Evolutionary conservation across 192 early-diverging fungal genomes (phyloP), one percentile per base, ranked within the genome.

Genomic region (Mortierella antarctica): DNA sequence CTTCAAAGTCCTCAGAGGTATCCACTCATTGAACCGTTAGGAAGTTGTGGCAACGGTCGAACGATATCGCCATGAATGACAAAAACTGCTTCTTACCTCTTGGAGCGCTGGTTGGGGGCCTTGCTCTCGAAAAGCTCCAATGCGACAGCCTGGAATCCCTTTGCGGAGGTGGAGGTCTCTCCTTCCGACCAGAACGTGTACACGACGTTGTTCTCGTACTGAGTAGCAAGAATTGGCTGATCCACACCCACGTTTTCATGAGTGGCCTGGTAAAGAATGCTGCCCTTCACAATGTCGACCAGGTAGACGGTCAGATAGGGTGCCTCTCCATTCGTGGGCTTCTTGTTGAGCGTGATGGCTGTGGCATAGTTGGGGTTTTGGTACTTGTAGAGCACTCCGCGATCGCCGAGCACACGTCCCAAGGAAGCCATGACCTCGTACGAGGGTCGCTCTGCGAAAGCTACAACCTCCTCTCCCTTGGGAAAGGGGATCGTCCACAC

Each of bases 311-410:
- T 89, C 18, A 97, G 54, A 8, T 82, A 83, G 17, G 84, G 71
- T 3, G 74, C 70, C 9, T 52, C 40, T 6, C 66, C 67, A 7
- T 65, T 55, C 8, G 56, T 57, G 0, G 68, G 64, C 10, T 57
- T 67, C 60, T 51, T 59, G 67, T 66, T 86, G 40, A 86, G 66
- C 7, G 96, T 92, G 49, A 92, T 91, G 15, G 97, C 70, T 0
- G 94, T 92, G 47, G 93, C 73, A 20, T 97, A 69, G 82, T 99
- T 94, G 54, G 98, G 97, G 84, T 97, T 98, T 67, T 98, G 87
- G 85, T 98, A 99, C 83, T 99, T 99, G 92, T 97, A 99, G n/a
- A 96, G 89, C 7, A 99, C 98, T 47, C 90, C 91, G 41, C 98
- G 95, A 80, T 98, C 91, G 59, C 97, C 98, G 13, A 98, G 89